Evolutionary conservation across 2,329 filamentous ascomycete genomes (phyloP).

Genomic region (Sporothrix inflata): DNA sequence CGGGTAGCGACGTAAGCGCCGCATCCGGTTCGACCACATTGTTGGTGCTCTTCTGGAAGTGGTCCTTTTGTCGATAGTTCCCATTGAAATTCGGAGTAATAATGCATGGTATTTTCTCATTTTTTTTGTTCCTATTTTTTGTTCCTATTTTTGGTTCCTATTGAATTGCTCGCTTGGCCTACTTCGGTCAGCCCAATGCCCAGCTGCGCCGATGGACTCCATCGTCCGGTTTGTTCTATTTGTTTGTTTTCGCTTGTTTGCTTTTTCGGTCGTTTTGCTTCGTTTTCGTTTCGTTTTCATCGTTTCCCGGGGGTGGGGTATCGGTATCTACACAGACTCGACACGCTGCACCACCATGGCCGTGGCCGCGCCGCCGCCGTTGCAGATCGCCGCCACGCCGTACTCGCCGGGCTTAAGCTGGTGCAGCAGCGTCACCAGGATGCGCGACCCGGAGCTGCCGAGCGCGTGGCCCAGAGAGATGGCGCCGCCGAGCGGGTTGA

Average conservation of each 20-base stretch:
- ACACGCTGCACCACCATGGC: slow-evolving; percentile 89
- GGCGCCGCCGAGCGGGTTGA: slow-evolving; percentile 88
- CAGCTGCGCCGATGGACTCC: neutral
- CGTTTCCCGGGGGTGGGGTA: neutral
- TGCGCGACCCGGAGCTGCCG: slow-evolving; percentile 89
- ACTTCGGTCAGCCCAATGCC: neutral
- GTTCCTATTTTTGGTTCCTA: neutral
- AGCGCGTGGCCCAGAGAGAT: slow-evolving; percentile 91
- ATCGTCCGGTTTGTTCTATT: neutral
- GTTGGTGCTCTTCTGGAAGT: neutral
- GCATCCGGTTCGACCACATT: neutral
- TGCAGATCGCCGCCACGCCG: slow-evolving; percentile 94
- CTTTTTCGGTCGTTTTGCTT: neutral
- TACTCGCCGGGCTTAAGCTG: slow-evolving; percentile 92
- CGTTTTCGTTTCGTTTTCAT: neutral
- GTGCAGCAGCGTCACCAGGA: slow-evolving; percentile 86
- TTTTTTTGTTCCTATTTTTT: too few relatives aligned
- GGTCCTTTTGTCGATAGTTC: neutral
- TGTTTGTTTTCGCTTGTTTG: neutral
- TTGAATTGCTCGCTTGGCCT: neutral
- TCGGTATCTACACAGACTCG: slow-evolving; percentile 53
- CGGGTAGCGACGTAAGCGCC: slow-evolving; percentile 20
- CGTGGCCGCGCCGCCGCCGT: slow-evolving; percentile 89
- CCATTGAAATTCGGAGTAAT: too few relatives aligned
- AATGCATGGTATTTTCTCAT: neutral